Base-by-base conservation (phyloP, 768 basidiomycete genomes). In the Suillus occidentalis region DNA sequence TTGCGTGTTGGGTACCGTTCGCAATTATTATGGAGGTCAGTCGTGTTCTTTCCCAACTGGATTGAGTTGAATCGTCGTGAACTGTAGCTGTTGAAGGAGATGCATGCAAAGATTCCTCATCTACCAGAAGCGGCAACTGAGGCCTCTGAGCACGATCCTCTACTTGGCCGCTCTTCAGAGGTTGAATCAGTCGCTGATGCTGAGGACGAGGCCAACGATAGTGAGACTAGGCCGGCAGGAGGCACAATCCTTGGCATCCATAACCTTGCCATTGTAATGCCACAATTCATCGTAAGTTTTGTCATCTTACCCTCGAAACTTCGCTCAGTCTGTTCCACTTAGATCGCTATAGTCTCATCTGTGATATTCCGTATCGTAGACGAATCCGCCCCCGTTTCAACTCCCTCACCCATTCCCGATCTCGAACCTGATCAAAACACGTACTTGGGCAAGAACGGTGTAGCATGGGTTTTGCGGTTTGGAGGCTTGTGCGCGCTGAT, bases 1-100 rank as follows among this genome's bases (percentile, higher is more conserved):
- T 97, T 47, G 94, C 96, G n/a, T 94, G 92, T 79, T 97, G 96
- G 96, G 93, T 94, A 18, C 95, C 95, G 3, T 97, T 97, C 69
- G 92, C 95, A 22, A 95, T 97, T 71, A 94, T 98, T 77, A 98
- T 98, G 95, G 95, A 96, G 87, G 94, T 87, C 67, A 59, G 84
- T 70, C 5, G 34, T 91, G 83, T 88, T 88, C 40, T 66, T 40
- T 42, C n/a, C 56, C 12, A 28, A 22, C 20, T 31, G 40, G 18
- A 20, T 2, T 49, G 43, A n/a, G 60, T 60, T 39, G 12, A 62
- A 18, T 63, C 37, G 28, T 20, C n/a, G 50, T 25, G 50, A 22
- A 49, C 45, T 58, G 37, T 66, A 94, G 89, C 84, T 90, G 66
- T 78, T 95, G 66, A 93, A 92, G 78, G 92, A 92, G 71, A 82